Percentiles rank a stretch among this genome's conserved stretches.
Conservation (phyloP, 139 green algal genomes). For the Picochlorum sp. region DNA sequence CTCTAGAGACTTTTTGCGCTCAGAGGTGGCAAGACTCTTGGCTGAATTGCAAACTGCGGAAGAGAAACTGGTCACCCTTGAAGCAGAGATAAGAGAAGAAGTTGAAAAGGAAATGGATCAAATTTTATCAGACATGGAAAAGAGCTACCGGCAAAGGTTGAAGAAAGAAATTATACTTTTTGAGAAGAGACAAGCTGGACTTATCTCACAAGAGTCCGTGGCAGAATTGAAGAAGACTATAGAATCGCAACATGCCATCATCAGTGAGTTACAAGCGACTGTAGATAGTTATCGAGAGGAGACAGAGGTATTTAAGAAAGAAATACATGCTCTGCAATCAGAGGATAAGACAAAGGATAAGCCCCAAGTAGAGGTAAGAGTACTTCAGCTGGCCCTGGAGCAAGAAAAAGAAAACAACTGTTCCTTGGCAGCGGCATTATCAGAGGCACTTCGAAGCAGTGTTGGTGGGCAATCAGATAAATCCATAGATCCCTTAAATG, state of each 20-base stretch:
- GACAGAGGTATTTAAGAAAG: not conserved
- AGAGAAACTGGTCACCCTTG: constrained; percentile 24
- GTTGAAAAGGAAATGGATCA: constrained; percentile 41
- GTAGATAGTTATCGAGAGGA: not conserved
- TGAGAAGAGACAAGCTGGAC: not conserved
- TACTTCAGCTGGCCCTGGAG: not conserved
- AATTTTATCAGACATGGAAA: constrained; percentile 46
- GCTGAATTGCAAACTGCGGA: constrained; percentile 22
- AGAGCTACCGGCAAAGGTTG: constrained; percentile 25
- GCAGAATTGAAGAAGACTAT: not conserved
- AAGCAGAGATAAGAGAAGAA: constrained; percentile 38
- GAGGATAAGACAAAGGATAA: not conserved
- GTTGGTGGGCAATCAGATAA: too few species aligned
- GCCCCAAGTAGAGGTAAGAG: not conserved
- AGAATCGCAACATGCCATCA: not conserved
- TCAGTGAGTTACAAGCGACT: not conserved
- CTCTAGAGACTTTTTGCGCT: not conserved
- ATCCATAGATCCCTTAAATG: too few species aligned
- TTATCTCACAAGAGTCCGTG: not conserved
- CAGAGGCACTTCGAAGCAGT: too few species aligned
- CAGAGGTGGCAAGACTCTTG: constrained; percentile 27
- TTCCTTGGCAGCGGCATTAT: too few species aligned
- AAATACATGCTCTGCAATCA: not conserved
- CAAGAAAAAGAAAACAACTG: not conserved
- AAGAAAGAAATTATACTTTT: not conserved